Evolutionary conservation across 768 basidiomycete genomes (phyloP).

Genomic region (Candolleomyces efflorescens): DNA sequence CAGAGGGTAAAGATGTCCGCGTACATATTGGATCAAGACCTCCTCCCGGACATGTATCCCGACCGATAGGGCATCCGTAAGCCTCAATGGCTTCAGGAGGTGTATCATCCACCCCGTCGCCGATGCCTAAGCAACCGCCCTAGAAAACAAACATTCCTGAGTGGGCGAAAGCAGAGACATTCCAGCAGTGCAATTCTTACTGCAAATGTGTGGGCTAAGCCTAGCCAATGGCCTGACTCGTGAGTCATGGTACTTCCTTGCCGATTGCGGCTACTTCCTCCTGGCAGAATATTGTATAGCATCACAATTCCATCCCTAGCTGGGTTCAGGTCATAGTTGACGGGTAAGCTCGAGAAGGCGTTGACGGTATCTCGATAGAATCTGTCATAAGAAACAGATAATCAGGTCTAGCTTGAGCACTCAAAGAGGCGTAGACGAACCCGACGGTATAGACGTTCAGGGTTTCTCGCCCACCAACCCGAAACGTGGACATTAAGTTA

Average conservation of each 20-base stretch:
- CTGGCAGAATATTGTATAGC: slow-evolving; percentile 27
- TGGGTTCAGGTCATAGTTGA: slow-evolving; percentile 20
- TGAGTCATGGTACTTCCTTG: slow-evolving; percentile 27
- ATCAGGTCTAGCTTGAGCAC: neutral
- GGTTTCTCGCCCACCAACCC: slow-evolving; percentile 9
- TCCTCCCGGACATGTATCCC: slow-evolving; percentile 28
- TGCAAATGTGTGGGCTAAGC: slow-evolving; percentile 37
- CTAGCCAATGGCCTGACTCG: slow-evolving; percentile 36
- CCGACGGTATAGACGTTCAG: slow-evolving; percentile 20
- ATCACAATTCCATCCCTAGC: slow-evolving; percentile 35
- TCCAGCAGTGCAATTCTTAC: neutral
- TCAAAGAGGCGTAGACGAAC: slow-evolving; percentile 5
- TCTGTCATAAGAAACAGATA: slow-evolving; percentile 11
- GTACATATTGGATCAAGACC: slow-evolving; percentile 34
- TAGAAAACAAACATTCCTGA: slow-evolving; percentile 8
- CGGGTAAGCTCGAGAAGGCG: slow-evolving; percentile 34
- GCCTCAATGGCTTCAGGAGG: slow-evolving; percentile 31
- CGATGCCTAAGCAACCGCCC: slow-evolving; percentile 26
- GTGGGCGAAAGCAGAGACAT: neutral
- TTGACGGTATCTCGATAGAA: slow-evolving; percentile 15
- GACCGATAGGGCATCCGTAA: slow-evolving; percentile 28
- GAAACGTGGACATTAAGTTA: slow-evolving; percentile 14
- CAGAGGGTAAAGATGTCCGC: neutral
- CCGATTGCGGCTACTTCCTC: slow-evolving; percentile 11
- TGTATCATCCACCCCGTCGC: slow-evolving; percentile 36